phyloP scores from a whole-genome alignment of 768 basidiomycete species.

The Mycena pura region DNA sequence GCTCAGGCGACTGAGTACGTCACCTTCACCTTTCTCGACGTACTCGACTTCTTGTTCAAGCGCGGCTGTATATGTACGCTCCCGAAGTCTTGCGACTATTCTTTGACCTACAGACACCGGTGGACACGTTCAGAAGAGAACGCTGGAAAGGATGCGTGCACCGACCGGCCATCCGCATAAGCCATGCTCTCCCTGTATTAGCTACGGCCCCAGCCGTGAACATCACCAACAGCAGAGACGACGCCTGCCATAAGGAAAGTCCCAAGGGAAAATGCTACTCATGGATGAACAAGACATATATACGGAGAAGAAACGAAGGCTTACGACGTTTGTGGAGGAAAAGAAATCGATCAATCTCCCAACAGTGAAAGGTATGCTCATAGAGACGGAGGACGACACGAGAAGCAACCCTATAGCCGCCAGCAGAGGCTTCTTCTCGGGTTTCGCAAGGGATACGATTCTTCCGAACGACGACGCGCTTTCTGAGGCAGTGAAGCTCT shows the following conservation, averaged over 20 bases:
- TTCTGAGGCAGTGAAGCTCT: conserved; percentile 30
- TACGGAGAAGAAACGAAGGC: conserved; percentile 32
- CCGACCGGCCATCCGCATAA: conserved; percentile 87
- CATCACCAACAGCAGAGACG: conserved; percentile 69
- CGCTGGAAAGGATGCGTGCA: background rate
- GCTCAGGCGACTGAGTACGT: conserved; percentile 89
- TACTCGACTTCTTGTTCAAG: conserved; percentile 91
- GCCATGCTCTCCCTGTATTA: conserved; percentile 81
- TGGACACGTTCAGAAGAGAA: background rate
- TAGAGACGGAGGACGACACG: conserved; percentile 88
- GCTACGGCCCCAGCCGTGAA: conserved; percentile 90
- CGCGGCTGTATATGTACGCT: conserved; percentile 83
- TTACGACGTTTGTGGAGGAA: conserved; percentile 71
- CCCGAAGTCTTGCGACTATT: conserved; percentile 87
- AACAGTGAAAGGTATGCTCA: conserved; percentile 92
- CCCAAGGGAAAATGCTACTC: conserved; percentile 78
- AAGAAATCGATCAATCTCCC: conserved; percentile 96
- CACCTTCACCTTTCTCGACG: conserved; percentile 91
- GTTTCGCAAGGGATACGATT: conserved; percentile 78
- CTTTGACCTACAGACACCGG: conserved; percentile 64
- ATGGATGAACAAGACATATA: conserved; percentile 6
- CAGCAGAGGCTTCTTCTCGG: conserved; percentile 79
- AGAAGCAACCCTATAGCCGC: conserved; percentile 82
- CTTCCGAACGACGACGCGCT: conserved; percentile 73
- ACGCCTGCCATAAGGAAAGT: conserved; percentile 81